Base-by-base conservation (phyloP, 1,284 basidiomycete species). In the Malassezia globosa region DNA sequence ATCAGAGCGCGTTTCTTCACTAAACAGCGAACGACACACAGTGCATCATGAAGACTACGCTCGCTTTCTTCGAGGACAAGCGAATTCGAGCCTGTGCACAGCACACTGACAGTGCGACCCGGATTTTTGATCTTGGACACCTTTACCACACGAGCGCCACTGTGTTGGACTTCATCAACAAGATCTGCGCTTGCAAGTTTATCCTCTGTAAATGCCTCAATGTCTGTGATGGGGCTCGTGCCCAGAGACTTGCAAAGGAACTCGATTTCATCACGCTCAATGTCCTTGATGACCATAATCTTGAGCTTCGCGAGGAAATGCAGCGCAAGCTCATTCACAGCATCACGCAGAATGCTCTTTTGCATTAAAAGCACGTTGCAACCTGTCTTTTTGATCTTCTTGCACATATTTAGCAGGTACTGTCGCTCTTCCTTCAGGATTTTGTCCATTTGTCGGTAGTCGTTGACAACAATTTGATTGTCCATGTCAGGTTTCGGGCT, bases 401-500 rank as follows among this genome's bases (percentile, higher is more conserved):
- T 97, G 82, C 88, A 94, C 58, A 97, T 81, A 75, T 94, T 96
- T 66, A 97, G 81, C 56, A 99, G 80, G 73, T 99, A 97, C 75
- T 94, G 87, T 39, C 92, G 84, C 61, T 92, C 92, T 75, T 99
- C 94, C 75, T 99, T 97, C 73, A 99, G 83, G 57, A 97, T 92
- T 75, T 95, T 96, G 79, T 97, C 94, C 92, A 99, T 97, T 75
- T 97, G 94, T 31, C 94, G 83, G 77, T 99, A 99, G 75, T 97
- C 92, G 66, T 95, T 97, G 63, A 97, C 95, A 37, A 97, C 85
- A 39, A 99, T 90, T 29, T 94, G 95, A 77, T 97, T 97, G 76
- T 99, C 94, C 94, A 99, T 97, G 71, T 97, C 94, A 7, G 94
- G 94, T 75, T 99, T 99, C 18, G 94, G 94, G 42, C 88, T 87